phyloP scores from a whole-genome alignment of 441 rosid species.

The Pelargonium fulgidum region DNA sequence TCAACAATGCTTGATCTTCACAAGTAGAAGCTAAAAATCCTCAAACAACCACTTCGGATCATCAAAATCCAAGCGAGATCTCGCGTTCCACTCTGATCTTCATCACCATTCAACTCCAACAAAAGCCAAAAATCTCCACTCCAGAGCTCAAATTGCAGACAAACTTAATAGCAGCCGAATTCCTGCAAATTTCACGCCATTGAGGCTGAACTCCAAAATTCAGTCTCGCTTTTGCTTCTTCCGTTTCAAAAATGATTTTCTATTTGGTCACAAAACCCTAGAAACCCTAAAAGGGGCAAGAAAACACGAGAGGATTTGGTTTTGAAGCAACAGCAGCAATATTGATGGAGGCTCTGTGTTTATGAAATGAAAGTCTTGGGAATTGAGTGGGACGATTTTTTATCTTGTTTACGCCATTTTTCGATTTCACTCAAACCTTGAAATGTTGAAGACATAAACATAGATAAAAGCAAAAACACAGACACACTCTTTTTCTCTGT shows the following conservation, averaged over 20 bases:
- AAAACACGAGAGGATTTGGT: constrained; percentile 21
- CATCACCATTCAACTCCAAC: constrained; percentile 3
- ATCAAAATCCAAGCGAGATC: constrained; percentile 26
- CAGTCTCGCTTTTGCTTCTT: background rate
- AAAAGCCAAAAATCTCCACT: background rate
- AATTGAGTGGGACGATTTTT: constrained; percentile 25
- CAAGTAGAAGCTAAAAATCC: background rate
- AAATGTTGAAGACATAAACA: constrained; percentile 21
- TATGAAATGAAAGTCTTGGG: constrained; percentile 16
- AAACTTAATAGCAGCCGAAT: background rate
- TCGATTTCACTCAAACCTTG: constrained; percentile 12
- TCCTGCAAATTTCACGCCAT: constrained; percentile 13
- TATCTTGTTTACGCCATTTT: background rate
- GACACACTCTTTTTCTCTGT: background rate
- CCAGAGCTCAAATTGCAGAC: background rate
- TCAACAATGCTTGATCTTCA: constrained; percentile 32
- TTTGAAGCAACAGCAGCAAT: constrained; percentile 6
- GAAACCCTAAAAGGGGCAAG: constrained; percentile 17
- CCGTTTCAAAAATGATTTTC: constrained; percentile 5
- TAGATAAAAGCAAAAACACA: constrained; percentile 19
- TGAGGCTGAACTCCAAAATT: background rate
- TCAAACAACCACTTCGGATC: constrained; percentile 8
- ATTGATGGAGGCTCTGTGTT: constrained; percentile 9
- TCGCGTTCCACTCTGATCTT: constrained; percentile 18
- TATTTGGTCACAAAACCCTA: constrained; percentile 24